Percentiles rank a stretch among this genome's conserved stretches.
Conservation (phyloP, 495 filamentous ascomycete species). For the Annulohypoxylon bovei region DNA sequence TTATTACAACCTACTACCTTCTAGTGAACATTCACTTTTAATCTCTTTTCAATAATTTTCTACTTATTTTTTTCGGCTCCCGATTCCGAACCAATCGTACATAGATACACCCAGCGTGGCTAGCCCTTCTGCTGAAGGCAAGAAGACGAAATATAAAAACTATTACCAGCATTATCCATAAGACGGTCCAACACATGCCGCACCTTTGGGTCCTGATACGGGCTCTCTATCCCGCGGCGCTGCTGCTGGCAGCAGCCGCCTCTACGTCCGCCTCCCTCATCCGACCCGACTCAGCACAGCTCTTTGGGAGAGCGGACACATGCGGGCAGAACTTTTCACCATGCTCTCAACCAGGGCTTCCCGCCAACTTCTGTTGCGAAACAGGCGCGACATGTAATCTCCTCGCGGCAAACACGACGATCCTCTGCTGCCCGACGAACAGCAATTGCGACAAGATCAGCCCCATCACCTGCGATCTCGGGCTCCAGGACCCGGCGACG, state of each 20-base stretch:
- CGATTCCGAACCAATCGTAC: neutral
- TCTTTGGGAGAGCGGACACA: conserved; percentile 49
- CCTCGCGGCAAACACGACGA: conserved; percentile 72
- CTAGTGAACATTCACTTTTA: conserved; percentile 27
- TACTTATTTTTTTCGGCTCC: conserved; percentile 15
- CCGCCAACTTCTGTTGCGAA: conserved; percentile 80
- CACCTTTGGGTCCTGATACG: conserved; percentile 32
- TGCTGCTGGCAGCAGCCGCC: conserved; percentile 42
- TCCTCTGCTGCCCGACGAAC: conserved; percentile 79
- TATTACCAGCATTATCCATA: neutral
- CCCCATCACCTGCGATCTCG: conserved; percentile 76
- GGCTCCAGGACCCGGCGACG: conserved; percentile 68
- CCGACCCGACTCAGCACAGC: conserved; percentile 24
- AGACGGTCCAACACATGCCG: conserved; percentile 18
- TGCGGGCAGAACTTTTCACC: conserved; percentile 47
- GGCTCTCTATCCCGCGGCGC: conserved; percentile 46
- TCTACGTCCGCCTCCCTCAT: conserved; percentile 42
- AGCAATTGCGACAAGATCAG: conserved; percentile 70
- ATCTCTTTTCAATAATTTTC: conserved; percentile 8
- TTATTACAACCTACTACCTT: conserved; percentile 1
- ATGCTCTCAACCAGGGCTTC: conserved; percentile 66
- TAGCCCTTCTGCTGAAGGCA: neutral
- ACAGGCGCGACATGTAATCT: conserved; percentile 67
- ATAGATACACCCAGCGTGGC: neutral
- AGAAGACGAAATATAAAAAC: neutral